Evolutionary conservation across 2,329 filamentous ascomycete genomes (phyloP).

Genomic region (Byssothecium circinans): DNA sequence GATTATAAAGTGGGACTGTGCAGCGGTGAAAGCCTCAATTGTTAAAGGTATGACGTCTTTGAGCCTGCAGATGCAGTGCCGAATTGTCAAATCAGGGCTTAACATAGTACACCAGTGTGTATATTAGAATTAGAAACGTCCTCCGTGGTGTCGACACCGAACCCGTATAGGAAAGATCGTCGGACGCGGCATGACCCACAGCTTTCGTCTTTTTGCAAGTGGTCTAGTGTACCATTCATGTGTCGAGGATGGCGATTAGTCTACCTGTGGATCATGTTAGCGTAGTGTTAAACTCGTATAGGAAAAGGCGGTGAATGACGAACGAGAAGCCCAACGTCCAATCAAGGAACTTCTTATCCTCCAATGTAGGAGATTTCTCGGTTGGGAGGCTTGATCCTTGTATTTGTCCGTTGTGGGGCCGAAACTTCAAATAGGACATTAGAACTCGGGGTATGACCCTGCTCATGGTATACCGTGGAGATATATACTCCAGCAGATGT

Average conservation of each 20-base stretch:
- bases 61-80: background rate
- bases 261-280: background rate
- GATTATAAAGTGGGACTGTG: background rate
- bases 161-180: background rate
- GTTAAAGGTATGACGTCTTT: background rate
- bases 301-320: background rate
- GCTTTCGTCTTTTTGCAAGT: background rate
- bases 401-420: background rate
- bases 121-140: background rate
- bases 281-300: background rate
- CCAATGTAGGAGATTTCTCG: background rate
- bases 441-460: background rate
- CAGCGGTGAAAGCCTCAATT: conserved; percentile 3
- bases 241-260: background rate
- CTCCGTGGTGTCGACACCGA: background rate
- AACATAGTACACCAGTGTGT: background rate
- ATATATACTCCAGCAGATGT: background rate
- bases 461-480: background rate
- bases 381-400: background rate
- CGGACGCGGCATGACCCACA: background rate
- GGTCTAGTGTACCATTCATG: background rate
- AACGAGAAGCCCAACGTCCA: background rate
- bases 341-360: background rate
- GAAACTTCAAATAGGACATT: background rate
- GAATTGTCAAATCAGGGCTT: background rate